phyloP scores from a whole-genome alignment of 2,329 filamentous ascomycete genomes.

The Fusarium tanahbumbuense region DNA sequence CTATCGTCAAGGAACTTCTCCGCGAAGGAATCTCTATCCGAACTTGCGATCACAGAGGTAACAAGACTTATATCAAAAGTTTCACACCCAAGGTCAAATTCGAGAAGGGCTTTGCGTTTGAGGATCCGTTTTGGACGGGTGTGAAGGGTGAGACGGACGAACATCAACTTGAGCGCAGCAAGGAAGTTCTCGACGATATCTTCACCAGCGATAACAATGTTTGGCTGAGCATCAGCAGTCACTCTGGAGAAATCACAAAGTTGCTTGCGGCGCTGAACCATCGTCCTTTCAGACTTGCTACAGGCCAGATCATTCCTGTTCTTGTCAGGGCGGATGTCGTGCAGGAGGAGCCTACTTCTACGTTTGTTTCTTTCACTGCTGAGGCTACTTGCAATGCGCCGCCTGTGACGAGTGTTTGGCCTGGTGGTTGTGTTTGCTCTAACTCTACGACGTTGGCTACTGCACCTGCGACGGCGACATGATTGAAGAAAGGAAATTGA shows the following conservation, averaged over 20 bases:
- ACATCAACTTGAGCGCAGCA: slow-evolving; percentile 63
- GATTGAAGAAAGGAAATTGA: slow-evolving; percentile 11
- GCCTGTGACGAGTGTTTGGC: slow-evolving; percentile 57
- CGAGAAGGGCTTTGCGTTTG: slow-evolving; percentile 70
- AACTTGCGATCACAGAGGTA: slow-evolving; percentile 73
- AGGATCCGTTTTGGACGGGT: slow-evolving; percentile 60
- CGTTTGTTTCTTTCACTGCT: slow-evolving; percentile 51
- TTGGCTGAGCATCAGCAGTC: slow-evolving; percentile 70
- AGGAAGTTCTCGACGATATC: slow-evolving; percentile 66
- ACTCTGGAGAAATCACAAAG: slow-evolving; percentile 67
- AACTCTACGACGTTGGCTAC: slow-evolving; percentile 43
- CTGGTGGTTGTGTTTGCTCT: slow-evolving; percentile 56
- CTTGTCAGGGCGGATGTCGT: slow-evolving; percentile 69
- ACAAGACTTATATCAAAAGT: slow-evolving; percentile 62
- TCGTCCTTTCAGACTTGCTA: slow-evolving; percentile 70
- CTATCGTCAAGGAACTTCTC: slow-evolving; percentile 72
- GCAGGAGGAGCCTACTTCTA: slow-evolving; percentile 42
- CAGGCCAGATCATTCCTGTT: slow-evolving; percentile 75
- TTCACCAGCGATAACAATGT: slow-evolving; percentile 64
- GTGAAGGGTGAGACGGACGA: slow-evolving; percentile 56
- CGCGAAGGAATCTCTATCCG: slow-evolving; percentile 75
- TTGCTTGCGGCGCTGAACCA: slow-evolving; percentile 69
- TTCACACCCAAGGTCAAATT: slow-evolving; percentile 66
- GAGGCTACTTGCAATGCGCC: slow-evolving; percentile 59
- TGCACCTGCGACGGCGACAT: slow-evolving; percentile 31